Evolutionary conservation across 108 stramenopile genomes (phyloP).

Genomic region (Cafeteria roenbergensis): DNA sequence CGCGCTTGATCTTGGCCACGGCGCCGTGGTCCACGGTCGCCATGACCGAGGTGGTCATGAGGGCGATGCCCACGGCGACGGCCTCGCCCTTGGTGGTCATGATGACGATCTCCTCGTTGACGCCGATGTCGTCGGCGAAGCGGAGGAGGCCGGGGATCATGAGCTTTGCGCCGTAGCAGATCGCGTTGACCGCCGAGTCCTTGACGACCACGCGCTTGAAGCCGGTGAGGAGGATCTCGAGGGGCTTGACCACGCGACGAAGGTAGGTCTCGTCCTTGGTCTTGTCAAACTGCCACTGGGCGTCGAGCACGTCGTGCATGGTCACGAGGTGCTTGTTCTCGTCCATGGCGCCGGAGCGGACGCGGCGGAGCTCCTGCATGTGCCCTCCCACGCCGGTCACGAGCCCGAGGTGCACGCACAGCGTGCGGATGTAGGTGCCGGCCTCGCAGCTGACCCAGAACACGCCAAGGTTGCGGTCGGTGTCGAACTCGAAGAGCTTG

Average conservation of each 20-base stretch:
- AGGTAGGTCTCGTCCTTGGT: slow-evolving; percentile 97
- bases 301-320: slow-evolving; percentile 99
- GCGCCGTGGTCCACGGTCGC: slow-evolving; percentile 96
- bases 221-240: slow-evolving; percentile 81
- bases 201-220: slow-evolving; percentile 98
- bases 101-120: slow-evolving; percentile 88
- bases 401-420: slow-evolving; percentile 94
- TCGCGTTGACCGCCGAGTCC: slow-evolving; percentile 96
- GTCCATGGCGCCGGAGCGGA: slow-evolving; percentile 72
- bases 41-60: slow-evolving; percentile 99
- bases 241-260: slow-evolving; percentile 85
- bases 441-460: slow-evolving; percentile 92
- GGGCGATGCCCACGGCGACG: slow-evolving; percentile 91
- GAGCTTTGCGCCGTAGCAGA: slow-evolving; percentile 99
- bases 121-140: slow-evolving; percentile 92
- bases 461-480: slow-evolving; percentile 81
- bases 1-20: slow-evolving; percentile 98
- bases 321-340: slow-evolving; percentile 85
- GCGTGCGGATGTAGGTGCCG: slow-evolving; percentile 95
- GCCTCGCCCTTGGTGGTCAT: slow-evolving; percentile 99
- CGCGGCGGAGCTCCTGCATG: slow-evolving; percentile 97
- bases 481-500: slow-evolving; percentile 88
- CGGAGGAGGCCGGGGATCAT: slow-evolving; percentile 95
- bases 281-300: slow-evolving; percentile 90
- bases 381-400: slow-evolving; percentile 92